Percentiles rank a stretch among this genome's conserved stretches.
phyloP scores from a whole-genome alignment of 768 basidiomycete genomes.

The Podaxis sp. region DNA sequence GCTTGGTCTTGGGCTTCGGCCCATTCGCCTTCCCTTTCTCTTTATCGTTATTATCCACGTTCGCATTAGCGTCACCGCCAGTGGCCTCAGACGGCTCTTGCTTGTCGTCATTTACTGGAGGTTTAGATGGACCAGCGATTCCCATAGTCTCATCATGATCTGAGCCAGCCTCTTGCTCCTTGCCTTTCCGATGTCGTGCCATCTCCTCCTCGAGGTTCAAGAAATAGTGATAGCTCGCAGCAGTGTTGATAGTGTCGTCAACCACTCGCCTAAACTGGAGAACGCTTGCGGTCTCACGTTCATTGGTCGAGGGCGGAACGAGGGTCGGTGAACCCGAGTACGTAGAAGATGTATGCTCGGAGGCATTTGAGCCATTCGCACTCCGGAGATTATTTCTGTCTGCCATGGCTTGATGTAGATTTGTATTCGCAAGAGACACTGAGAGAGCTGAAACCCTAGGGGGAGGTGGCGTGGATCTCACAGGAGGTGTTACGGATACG shows the following conservation, averaged over 20 bases:
- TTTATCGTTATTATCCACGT: constrained; percentile 12
- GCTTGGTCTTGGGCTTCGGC: constrained; percentile 52
- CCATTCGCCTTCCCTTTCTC: constrained; percentile 17
- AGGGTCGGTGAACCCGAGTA: constrained; percentile 31
- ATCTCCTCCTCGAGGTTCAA: constrained; percentile 40
- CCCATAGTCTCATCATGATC: constrained; percentile 15
- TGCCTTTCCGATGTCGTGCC: constrained; percentile 23
- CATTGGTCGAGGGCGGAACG: constrained; percentile 19
- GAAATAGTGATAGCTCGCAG: constrained; percentile 42
- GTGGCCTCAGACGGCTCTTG: constrained; percentile 16
- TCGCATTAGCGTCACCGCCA: constrained; percentile 15
- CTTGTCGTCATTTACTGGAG: constrained; percentile 8
- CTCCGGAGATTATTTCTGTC: constrained; percentile 18
- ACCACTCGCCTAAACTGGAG: constrained; percentile 36
- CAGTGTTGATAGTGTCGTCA: constrained; percentile 38
- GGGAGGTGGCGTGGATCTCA: constrained; percentile 31
- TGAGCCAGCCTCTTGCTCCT: constrained; percentile 10
- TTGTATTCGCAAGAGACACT: constrained; percentile 58
- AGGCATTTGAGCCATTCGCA: constrained; percentile 17
- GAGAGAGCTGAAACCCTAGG: constrained; percentile 60
- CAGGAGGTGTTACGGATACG: constrained; percentile 30
- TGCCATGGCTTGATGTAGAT: constrained; percentile 49
- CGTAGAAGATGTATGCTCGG: constrained; percentile 23
- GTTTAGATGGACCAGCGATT: constrained; percentile 19
- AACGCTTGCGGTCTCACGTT: constrained; percentile 30